Base-by-base conservation (phyloP, 2,329 filamentous ascomycete species). In the Trichoderma citrinoviride region DNA sequence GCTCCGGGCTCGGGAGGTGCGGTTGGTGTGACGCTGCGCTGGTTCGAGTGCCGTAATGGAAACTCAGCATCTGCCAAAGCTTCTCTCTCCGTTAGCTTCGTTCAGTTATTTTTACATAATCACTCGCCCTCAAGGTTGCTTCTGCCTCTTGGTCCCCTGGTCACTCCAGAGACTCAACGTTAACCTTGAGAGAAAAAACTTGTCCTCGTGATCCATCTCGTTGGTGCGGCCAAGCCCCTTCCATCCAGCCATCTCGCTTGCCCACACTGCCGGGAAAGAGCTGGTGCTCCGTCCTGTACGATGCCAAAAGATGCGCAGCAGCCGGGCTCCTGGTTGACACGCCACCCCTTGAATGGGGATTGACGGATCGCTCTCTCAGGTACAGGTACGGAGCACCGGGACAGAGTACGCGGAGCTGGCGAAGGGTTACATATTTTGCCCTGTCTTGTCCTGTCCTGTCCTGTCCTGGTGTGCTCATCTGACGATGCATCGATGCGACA, bases 11-110 rank as follows among this genome's bases (percentile, higher is more conserved):
- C 64, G 64, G 64, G 57, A 57, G 64, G 52, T 60, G 64, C 29
- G 61, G 49, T 61, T 27, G 27, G 19, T 25, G 37, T 25, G 21
- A 50, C 47, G 21, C 37, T 61, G 50, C 40, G 17, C 37, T 61
- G 50, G 63, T 66, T 49, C 27, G 52, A 56, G 58, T 66, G 57
- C 58, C 58, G 64, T 66, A 66, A 66, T 66, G 23, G 64, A 66
- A 66, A 66, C 63, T 65, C 64, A 57, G 49, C 37, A 43, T 56
- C 62, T 43, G 64, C 57, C 50, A 65, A 65, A 55, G 64, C 57
- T 56, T 57, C 46, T 37, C 33, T 37, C 33, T 12, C 2, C 10
- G 27, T 37, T 64, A 56, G 23, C 21, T 29, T 50, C 41, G 19
- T 40, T 19, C 37, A 61, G 37, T 61, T 43, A 10, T 25, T 60